Base-by-base conservation (phyloP, 192 early-diverging fungal species). In the Paraglomus brasilianum region DNA sequence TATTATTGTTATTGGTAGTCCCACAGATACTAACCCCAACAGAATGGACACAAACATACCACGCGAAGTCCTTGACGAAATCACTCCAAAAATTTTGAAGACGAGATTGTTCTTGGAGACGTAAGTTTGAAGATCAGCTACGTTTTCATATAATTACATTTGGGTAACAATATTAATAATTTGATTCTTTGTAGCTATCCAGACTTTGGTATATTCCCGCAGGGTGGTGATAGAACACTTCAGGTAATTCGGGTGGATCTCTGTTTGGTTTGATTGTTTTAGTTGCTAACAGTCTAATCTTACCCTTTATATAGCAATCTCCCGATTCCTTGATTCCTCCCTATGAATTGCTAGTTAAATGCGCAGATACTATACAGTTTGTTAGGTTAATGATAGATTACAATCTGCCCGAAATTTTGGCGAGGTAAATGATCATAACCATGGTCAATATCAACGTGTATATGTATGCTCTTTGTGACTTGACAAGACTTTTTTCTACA, bases 341-440 rank as follows among this genome's bases (percentile, higher is more conserved):
- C 45, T 69, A 69, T 22, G 67, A 69, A 40, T 45, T 58, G 11
- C 43, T 53, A 14, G 51, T 52, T 14, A 69, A 21, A 5, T 22
- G 47, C 4, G 19, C 67, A 13, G 67, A 69, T 69, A 56, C 67
- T n/a, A 55, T 69, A 38, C 43, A 21, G 4, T 69, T 69, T 10
- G 48, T 69, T 13, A 36, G 56, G 38, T 21, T 69, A 5, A 69
- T 69, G 67, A 46, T 58, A 1, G 67, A 57, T 21, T 69, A 69
- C 40, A 69, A 58, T 46, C 45, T 69, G 40, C 55, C 67, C 1
- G 67, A 58, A 36, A 58, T 36, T 13, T 58, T 69, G 10, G 40
- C n/a, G 36, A 56, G 51, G 66, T 69, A 52, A n/a, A 40, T n/a
- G 11, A n/a, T n/a, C n/a, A 45, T 46, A 30, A 30, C 3, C 30